A percentile compares a stretch with the other conserved stretches of the same genome.
phyloP scores from a whole-genome alignment of 805 yeast species.

The Starmerella vaccinii region DNA sequence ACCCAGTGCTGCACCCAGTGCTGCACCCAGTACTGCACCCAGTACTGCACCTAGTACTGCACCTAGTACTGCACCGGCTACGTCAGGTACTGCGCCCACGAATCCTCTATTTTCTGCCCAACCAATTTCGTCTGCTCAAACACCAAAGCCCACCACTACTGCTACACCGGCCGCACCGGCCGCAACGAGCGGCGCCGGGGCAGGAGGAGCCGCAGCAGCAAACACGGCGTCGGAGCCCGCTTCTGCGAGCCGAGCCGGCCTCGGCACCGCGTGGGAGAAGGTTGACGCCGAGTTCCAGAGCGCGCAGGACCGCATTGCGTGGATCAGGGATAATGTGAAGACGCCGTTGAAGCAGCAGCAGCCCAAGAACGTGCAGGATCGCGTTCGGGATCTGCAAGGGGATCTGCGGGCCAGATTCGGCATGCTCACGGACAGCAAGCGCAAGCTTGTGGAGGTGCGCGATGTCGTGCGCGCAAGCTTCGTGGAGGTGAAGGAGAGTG shows the following conservation, averaged over 20 bases:
- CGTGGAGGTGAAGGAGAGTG: conserved; percentile 35
- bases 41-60: no score
- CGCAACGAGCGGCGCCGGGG: no score
- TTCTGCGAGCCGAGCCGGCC: background rate
- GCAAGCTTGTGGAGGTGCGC: conserved; percentile 42
- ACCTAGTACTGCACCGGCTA: no score
- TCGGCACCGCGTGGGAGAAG: conserved; percentile 25
- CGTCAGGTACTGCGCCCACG: no score
- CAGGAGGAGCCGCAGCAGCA: no score
- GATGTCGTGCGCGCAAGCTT: conserved; percentile 44
- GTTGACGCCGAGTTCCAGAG: conserved; percentile 26
- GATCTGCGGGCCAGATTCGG: conserved; percentile 84
- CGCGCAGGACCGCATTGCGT: conserved; percentile 30
- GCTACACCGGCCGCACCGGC: no score
- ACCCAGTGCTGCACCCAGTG: no score
- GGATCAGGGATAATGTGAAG: conserved; percentile 53
- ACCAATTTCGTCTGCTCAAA: background rate
- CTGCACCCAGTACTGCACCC: no score
- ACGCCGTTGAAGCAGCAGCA: conserved; percentile 43
- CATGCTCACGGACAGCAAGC: conserved; percentile 64
- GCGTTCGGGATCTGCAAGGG: conserved; percentile 53
- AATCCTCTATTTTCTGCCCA: background rate
- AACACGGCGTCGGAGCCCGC: no score
- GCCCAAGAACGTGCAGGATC: conserved; percentile 40
- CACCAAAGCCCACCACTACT: conserved; percentile 6